These are phyloP conservation scores for Apiotrichum mycotoxinovorans DNA, from an alignment of 1,284 basidiomycete species.

Conservation along the genomic window DNA sequence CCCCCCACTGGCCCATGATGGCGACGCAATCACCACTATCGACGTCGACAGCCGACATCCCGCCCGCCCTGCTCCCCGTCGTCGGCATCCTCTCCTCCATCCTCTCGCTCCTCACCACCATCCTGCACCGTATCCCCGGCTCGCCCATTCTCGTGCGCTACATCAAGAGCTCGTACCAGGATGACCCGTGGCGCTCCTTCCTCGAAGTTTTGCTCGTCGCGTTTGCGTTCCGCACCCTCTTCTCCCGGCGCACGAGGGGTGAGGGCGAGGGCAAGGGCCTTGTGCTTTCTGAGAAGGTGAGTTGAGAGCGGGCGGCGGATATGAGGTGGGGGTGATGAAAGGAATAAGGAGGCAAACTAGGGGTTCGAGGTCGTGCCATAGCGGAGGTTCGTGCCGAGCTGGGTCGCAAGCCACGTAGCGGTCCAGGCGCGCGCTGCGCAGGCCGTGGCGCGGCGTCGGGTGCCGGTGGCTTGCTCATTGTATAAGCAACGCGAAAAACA, in stretches of 20 bases:
- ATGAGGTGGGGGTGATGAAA: background rate
- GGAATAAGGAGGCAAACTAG: background rate
- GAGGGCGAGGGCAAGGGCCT: slow-evolving; percentile 69
- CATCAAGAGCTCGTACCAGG: slow-evolving; percentile 73
- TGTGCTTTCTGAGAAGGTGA: slow-evolving; percentile 80
- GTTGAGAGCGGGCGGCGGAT: no score
- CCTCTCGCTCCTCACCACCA: slow-evolving; percentile 24
- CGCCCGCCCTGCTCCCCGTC: slow-evolving; percentile 40
- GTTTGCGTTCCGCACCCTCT: slow-evolving; percentile 82
- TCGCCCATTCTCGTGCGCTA: slow-evolving; percentile 87
- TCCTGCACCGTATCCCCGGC: slow-evolving; percentile 64
- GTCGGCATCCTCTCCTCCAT: slow-evolving; percentile 33
- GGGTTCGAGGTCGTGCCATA: no score
- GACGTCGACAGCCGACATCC: slow-evolving; percentile 29
- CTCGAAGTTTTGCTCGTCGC: slow-evolving; percentile 85
- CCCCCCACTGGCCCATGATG: background rate
- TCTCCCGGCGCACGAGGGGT: slow-evolving; percentile 83
- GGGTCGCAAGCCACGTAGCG: no score
- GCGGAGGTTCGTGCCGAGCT: background rate
- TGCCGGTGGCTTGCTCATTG: background rate
- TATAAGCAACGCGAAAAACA: no score
- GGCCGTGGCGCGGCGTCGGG: background rate
- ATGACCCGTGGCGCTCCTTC: slow-evolving; percentile 86
- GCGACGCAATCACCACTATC: slow-evolving; percentile 6
- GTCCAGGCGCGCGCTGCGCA: no score